Conservation (phyloP, 2,329 filamentous ascomycete species). For the Colletotrichum sp. region DNA sequence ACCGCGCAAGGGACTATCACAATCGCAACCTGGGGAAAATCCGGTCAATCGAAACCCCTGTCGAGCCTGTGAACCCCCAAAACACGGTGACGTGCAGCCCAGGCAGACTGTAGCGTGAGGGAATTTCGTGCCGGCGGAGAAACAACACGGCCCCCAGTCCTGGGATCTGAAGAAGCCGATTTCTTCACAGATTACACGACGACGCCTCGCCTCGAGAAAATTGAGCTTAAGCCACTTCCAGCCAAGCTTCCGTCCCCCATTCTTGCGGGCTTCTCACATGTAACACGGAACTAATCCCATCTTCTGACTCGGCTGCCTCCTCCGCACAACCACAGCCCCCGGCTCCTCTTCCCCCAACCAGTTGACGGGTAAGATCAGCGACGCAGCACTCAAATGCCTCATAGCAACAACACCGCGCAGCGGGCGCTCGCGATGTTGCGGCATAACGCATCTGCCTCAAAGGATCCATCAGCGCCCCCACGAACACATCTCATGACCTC, state of each 20-base stretch:
- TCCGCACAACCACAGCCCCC: neutral
- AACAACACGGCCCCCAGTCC: neutral
- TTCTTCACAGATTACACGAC: neutral
- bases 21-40: neutral
- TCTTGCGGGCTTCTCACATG: slow-evolving; percentile 5
- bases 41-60: neutral
- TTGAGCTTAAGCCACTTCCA: neutral
- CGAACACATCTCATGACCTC: neutral
- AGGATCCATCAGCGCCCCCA: neutral
- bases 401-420: neutral
- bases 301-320: neutral
- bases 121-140: neutral
- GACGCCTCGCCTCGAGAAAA: neutral
- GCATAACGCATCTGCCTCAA: neutral
- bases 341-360: neutral
- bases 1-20: neutral
- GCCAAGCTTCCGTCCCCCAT: neutral
- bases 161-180: neutral
- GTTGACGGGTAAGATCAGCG: neutral
- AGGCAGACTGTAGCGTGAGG: neutral
- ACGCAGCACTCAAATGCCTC: neutral
- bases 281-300: neutral
- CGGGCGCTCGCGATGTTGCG: neutral
- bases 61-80: neutral
- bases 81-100: neutral